Evolutionary conservation across 2,329 filamentous ascomycete species (phyloP), one percentile per base, ranked within the genome.

Genomic region (Cercospora nicotianae): DNA sequence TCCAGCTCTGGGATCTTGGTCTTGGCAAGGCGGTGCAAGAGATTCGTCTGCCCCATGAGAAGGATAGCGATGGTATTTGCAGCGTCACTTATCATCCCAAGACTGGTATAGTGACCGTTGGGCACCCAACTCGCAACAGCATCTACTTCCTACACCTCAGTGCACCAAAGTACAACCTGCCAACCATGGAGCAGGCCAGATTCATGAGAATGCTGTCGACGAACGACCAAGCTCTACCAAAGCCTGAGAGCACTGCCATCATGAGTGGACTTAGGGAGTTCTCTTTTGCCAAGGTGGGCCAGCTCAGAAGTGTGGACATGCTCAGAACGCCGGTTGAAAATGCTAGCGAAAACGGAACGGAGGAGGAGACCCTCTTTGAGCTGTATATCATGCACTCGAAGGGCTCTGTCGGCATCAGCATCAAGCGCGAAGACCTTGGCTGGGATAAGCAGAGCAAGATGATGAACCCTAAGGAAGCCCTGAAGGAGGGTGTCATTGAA

Each of bases 321-420:
- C 86, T 98, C 28, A 88, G 90, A 75, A 89, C 86, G 73, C 89
- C 91, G 23, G 75, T 77, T n/a, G 72, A 77, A 10, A 73, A 75
- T 36, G 87, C 90, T 65, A 86, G 88, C 69, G 83, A 84, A 69
- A 75, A 79, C 26, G 79, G 80, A 20, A 80, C 83, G 1, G 89
- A 90, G 23, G 91, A 95, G 71, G 87, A 88, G 16, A 89, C 90
- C 0, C 82, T 97, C 13, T 98, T 99, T 76, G 95, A 99, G 82
- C 85, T 99, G 9, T 99, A 99, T 78, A 91, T 93, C 33, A 96
- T 97, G 90, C 94, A 99, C 80, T 97, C 95, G 10, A 96, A 93
- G 81, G 95, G 95, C 69, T 93, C 98, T n/a, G 94, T 94, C 18
- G 94, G 92, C 75, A 79, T 98, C 63, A 89, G 89, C 71, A 89